Percentiles rank a stretch among this genome's conserved stretches.
Conservation (phyloP, 148 eudicot genomes). For the Diospyros kaki region DNA sequence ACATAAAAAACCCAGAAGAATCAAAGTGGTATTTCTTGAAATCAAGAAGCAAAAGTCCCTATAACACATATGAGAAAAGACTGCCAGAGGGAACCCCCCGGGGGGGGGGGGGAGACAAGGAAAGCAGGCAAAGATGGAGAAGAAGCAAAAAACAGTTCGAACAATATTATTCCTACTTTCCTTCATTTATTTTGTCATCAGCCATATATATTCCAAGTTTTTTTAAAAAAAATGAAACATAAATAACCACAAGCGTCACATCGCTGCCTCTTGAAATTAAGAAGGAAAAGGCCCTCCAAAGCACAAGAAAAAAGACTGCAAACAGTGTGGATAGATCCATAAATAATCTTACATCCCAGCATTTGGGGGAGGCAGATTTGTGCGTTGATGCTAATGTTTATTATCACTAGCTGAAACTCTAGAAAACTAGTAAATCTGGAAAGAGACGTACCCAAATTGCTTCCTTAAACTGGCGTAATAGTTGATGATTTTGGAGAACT, state of each 20-base stretch:
- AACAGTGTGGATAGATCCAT: too few species aligned
- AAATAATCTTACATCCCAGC: too few species aligned
- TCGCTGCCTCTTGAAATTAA: background rate
- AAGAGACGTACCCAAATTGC: slow-evolving; percentile 74
- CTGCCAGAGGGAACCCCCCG: too few species aligned
- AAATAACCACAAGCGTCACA: background rate
- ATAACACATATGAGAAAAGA: background rate
- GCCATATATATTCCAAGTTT: background rate
- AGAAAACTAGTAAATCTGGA: background rate
- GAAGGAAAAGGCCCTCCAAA: slow-evolving; percentile 1
- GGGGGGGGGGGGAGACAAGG: too few species aligned
- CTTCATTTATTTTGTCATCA: background rate
- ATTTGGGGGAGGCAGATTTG: too few species aligned
- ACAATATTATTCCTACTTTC: too few species aligned
- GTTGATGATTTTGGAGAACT: slow-evolving; percentile 34
- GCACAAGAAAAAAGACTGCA: background rate
- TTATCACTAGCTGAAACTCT: background rate
- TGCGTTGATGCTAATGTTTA: background rate
- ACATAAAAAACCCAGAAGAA: background rate
- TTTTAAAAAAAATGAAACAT: background rate
- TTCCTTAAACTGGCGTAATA: slow-evolving; percentile 72
- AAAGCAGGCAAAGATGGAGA: too few species aligned
- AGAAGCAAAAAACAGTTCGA: too few species aligned
- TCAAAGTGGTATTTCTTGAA: background rate
- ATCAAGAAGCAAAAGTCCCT: slow-evolving; percentile 2